Evolutionary conservation across 1,284 basidiomycete genomes (phyloP), one percentile per base, ranked within the genome.

Genomic region (Xerocomus cyaneibrunnescens): DNA sequence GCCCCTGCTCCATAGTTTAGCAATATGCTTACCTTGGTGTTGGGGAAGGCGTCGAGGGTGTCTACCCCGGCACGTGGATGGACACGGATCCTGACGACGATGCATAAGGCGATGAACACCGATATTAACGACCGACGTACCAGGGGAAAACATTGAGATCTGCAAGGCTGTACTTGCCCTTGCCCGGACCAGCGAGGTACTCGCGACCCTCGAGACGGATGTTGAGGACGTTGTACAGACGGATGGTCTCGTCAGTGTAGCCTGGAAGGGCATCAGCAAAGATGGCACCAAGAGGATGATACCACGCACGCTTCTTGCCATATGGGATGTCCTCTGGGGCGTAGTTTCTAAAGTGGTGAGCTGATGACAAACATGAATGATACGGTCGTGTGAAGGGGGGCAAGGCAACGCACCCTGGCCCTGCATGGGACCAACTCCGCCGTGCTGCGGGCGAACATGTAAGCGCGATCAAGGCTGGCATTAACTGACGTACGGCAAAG

Each of bases 211-310:
- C 52, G 8, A 84, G 72, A 17, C 74, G 74, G 41, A 73, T 72
- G 64, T 83, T 77, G 45, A 83, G 70, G 3, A 84, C 81, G 34
- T 70, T 67, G 63, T 80, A 79, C 12, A 84, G 69, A 30, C 81
- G 74, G 39, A 68, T 67, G 5, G 79, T 78, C 69, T 84, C 81
- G 32, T 77, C 72, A 27, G 68, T 62, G 66, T 82, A 84, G 35
- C 80, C 71, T 70, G 69, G 8, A 22, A 36, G 13, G 13, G 4
- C 3, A n/a, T 57, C 5, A 39, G 38, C 2, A 37, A 23, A 17
- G 7, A 23, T 3, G 10, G 22, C 10, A 36, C 12, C 9, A 12
- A 5, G 21, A 25, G 3, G 0, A 14, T 5, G 17, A 19, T 2
- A 21, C 22, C 9, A 53, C 67, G 47, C 42, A 68, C 67, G 70